These are phyloP conservation scores for Powellomyces hirtus DNA, from an alignment of 192 early-diverging fungal genomes.

Conservation along the genomic window DNA sequence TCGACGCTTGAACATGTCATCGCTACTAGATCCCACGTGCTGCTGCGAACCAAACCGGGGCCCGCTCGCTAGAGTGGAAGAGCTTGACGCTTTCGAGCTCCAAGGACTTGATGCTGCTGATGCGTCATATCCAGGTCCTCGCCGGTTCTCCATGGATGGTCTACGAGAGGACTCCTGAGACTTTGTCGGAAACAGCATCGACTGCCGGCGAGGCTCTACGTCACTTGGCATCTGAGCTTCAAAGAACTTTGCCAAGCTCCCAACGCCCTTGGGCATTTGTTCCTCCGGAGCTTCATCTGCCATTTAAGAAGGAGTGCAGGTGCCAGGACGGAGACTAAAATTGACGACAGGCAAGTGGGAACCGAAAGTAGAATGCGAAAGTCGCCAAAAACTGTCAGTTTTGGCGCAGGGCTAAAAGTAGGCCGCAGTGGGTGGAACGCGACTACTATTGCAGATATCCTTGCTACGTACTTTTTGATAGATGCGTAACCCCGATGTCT, in stretches of 20 bases:
- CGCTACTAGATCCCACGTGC: not conserved
- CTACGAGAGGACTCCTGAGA: constrained; percentile 1
- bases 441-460: no score
- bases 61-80: not conserved
- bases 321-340: no score
- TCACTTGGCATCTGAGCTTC: constrained; percentile 7
- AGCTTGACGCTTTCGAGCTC: not conserved
- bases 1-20: constrained; percentile 5
- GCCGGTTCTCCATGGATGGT: not conserved
- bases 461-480: no score
- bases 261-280: constrained; percentile 10
- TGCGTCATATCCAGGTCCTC: not conserved
- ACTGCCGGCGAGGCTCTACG: not conserved
- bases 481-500: no score
- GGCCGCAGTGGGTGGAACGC: no score
- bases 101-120: not conserved
- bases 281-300: not conserved
- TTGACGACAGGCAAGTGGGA: no score
- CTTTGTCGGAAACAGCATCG: not conserved
- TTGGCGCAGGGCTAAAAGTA: no score
- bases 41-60: not conserved
- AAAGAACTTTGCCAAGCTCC: constrained; percentile 30
- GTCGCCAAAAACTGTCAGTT: no score
- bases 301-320: no score
- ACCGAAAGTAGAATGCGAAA: no score